Evolutionary conservation across 164 flowering plant genomes (phyloP).

Genomic region (Santalum album): DNA sequence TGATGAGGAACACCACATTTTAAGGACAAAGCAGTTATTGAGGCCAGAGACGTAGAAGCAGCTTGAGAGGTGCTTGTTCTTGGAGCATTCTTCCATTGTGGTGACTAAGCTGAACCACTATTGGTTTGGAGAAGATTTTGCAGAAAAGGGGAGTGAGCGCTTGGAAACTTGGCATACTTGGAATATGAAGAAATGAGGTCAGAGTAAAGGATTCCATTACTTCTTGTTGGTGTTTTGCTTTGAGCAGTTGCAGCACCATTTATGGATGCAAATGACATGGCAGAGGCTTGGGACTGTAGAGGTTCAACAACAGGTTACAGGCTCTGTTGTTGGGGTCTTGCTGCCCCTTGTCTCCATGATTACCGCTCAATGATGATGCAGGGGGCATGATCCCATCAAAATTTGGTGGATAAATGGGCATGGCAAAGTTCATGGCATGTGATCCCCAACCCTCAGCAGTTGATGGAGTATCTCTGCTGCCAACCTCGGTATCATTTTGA

Average conservation of each 20-base stretch:
- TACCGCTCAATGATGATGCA: no score
- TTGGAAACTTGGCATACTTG: slow-evolving; percentile 51
- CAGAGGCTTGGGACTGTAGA: slow-evolving; percentile 57
- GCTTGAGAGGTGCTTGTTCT: slow-evolving; percentile 36
- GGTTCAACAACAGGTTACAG: slow-evolving; percentile 49
- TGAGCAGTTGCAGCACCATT: slow-evolving; percentile 43
- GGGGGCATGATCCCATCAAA: slow-evolving; percentile 54
- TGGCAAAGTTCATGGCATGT: slow-evolving; percentile 40
- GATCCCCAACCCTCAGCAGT: slow-evolving; percentile 58
- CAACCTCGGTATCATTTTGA: slow-evolving; percentile 45
- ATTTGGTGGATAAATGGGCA: slow-evolving; percentile 46
- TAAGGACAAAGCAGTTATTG: slow-evolving; percentile 35
- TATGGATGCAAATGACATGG: slow-evolving; percentile 67
- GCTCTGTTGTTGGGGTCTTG: slow-evolving; percentile 37
- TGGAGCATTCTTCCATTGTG: slow-evolving; percentile 69
- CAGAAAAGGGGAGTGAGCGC: slow-evolving; percentile 41
- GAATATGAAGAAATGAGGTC: slow-evolving; percentile 45
- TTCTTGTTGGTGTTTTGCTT: slow-evolving; percentile 33
- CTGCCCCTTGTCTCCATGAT: slow-evolving; percentile 39
- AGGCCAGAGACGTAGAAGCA: slow-evolving; percentile 23
- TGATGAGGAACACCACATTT: slow-evolving; percentile 61
- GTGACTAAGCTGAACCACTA: slow-evolving; percentile 47
- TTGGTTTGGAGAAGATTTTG: slow-evolving; percentile 47
- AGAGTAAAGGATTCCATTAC: slow-evolving; percentile 41
- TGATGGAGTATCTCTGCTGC: slow-evolving; percentile 64